phyloP scores from a whole-genome alignment of 345 rosid species.

The Cardiospermum halicacabum region DNA sequence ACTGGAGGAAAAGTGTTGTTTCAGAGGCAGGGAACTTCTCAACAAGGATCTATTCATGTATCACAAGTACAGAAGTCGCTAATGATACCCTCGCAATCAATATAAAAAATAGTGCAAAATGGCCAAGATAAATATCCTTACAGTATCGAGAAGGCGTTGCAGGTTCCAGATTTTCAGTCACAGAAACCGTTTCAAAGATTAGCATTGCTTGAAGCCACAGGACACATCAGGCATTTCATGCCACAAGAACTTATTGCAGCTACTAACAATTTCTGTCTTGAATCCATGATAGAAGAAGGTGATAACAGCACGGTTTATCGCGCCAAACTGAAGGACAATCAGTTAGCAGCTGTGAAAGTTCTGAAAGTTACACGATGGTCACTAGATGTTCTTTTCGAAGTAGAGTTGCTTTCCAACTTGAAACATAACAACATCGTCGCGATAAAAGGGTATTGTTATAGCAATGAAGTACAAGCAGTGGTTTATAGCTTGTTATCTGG shows the following conservation, averaged over 20 bases:
- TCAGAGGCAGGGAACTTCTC: slow-evolving; percentile 37
- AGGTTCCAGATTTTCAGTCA: slow-evolving; percentile 8
- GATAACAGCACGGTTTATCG: slow-evolving; percentile 27
- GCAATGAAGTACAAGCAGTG: slow-evolving; percentile 27
- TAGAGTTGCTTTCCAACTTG: slow-evolving; percentile 23
- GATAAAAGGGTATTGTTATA: slow-evolving; percentile 29
- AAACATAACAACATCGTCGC: slow-evolving; percentile 30
- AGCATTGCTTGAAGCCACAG: slow-evolving; percentile 5
- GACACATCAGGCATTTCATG: slow-evolving; percentile 20
- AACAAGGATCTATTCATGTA: slow-evolving; percentile 27
- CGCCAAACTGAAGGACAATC: slow-evolving; percentile 24
- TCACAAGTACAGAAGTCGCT: slow-evolving; percentile 19
- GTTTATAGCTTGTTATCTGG: slow-evolving; percentile 29
- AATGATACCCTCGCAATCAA: slow-evolving; percentile 19
- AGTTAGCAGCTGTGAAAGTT: slow-evolving; percentile 35
- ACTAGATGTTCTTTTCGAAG: slow-evolving; percentile 34
- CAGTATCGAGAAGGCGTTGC: slow-evolving; percentile 2
- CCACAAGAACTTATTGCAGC: slow-evolving; percentile 20
- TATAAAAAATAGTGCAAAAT: slow-evolving; percentile 1
- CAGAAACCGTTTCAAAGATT: slow-evolving; percentile 12
- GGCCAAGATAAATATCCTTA: background rate
- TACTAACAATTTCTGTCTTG: slow-evolving; percentile 25
- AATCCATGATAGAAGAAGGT: slow-evolving; percentile 32
- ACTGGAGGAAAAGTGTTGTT: slow-evolving; percentile 21
- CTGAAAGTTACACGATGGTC: slow-evolving; percentile 19